Evolutionary conservation across 225 moss, liverwort and hornwort species (phyloP).

Genomic region (Sphagnum contortum): DNA sequence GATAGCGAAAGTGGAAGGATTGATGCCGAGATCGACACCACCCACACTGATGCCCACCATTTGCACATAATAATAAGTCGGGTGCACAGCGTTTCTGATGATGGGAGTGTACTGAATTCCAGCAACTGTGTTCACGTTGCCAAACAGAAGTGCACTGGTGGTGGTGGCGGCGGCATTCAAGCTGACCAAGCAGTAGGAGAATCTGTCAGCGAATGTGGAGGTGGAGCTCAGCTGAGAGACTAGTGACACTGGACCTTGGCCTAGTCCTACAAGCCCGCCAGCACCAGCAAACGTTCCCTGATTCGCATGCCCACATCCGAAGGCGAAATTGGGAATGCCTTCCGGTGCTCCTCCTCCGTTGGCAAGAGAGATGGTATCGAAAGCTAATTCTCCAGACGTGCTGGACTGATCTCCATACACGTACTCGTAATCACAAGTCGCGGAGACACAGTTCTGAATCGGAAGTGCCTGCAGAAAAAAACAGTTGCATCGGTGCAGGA

Average conservation of each 20-base stretch:
- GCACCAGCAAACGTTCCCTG: conserved; percentile 25
- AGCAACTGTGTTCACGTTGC: conserved; percentile 13
- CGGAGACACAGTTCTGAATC: too few relatives aligned
- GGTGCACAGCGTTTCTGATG: conserved; percentile 13
- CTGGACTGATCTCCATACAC: conserved; percentile 20
- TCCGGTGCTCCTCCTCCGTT: conserved; percentile 14
- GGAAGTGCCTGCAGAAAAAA: too few relatives aligned
- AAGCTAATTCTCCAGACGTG: conserved; percentile 21
- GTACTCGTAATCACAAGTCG: conserved; percentile 18
- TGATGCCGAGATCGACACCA: conserved; percentile 15
- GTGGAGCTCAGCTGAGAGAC: conserved; percentile 19
- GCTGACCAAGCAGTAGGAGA: conserved; percentile 33
- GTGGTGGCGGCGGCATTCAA: conserved; percentile 13
- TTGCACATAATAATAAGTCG: conserved; percentile 30
- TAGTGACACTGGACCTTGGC: conserved; percentile 28
- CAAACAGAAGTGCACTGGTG: conserved; percentile 30
- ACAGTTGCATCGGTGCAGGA: too few relatives aligned
- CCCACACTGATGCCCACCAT: conserved; percentile 19
- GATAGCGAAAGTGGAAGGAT: conserved; percentile 7
- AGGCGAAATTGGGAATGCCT: conserved; percentile 21
- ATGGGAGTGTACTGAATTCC: conserved; percentile 28
- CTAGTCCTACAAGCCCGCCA: conserved; percentile 31
- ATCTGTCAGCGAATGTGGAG: conserved; percentile 14
- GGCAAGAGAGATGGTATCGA: conserved; percentile 19
- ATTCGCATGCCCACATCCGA: conserved; percentile 33